Conservation (phyloP, 177 flowering plant species). For the Vitis hybrid region DNA sequence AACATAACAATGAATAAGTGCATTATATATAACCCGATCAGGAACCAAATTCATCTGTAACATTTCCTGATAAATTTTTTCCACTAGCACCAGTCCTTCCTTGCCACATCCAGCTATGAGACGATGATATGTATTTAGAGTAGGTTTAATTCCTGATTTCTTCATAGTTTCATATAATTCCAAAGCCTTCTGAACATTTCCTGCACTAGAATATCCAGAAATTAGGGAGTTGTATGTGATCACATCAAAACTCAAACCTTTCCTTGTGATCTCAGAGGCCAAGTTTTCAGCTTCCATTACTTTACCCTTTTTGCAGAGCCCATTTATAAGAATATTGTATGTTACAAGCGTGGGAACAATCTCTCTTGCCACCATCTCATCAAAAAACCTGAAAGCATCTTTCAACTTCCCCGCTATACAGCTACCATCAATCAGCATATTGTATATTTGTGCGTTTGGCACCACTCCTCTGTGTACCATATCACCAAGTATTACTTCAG, state of each 20-base stretch:
- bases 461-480: slow-evolving; percentile 45
- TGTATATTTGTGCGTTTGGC: slow-evolving; percentile 62
- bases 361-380: slow-evolving; percentile 43
- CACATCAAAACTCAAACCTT: slow-evolving; percentile 57
- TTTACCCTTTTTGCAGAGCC: slow-evolving; percentile 42
- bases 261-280: slow-evolving; percentile 25
- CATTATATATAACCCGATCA: slow-evolving; percentile 60
- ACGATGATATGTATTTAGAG: slow-evolving; percentile 55
- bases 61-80: slow-evolving; percentile 54
- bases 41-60: slow-evolving; percentile 39
- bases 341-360: slow-evolving; percentile 52
- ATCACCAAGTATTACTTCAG: slow-evolving; percentile 49
- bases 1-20: slow-evolving; percentile 44
- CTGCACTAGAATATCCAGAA: slow-evolving; percentile 46
- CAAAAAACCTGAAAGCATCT: slow-evolving; percentile 41
- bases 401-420: slow-evolving; percentile 48
- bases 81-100: slow-evolving; percentile 37
- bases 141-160: slow-evolving; percentile 46
- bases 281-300: slow-evolving; percentile 53
- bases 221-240: slow-evolving; percentile 79
- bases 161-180: slow-evolving; percentile 57
- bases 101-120: slow-evolving; percentile 39
- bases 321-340: slow-evolving; percentile 52
- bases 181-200: slow-evolving; percentile 43
- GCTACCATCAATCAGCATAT: slow-evolving; percentile 63